These are phyloP conservation scores for Rhizomucor miehei DNA, from an alignment of 371 early-diverging fungal species.

Conservation along the genomic window DNA sequence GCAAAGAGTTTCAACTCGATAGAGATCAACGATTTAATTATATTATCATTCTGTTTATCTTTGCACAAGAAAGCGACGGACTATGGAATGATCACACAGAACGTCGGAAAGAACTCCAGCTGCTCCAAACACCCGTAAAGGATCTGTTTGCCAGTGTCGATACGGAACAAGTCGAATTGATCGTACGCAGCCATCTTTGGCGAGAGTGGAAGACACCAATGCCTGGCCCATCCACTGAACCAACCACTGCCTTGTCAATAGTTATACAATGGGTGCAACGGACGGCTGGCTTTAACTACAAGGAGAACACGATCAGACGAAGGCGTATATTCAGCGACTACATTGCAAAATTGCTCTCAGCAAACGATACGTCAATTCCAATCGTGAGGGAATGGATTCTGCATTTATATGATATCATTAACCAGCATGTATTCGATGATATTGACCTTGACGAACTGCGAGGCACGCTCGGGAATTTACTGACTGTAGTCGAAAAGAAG, in stretches of 20 bases:
- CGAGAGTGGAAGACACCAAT: background rate
- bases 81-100: constrained; percentile 5
- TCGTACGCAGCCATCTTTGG: background rate
- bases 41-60: constrained; percentile 8
- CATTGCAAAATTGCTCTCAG: too few relatives aligned
- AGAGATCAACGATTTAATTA: background rate
- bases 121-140: background rate
- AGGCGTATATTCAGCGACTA: constrained; percentile 7
- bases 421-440: background rate
- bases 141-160: background rate
- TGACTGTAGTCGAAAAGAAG: background rate
- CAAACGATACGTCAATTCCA: background rate
- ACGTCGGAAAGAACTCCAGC: background rate
- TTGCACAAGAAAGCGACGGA: constrained; percentile 3
- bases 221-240: background rate
- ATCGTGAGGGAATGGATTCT: background rate
- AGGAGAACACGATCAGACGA: background rate
- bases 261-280: background rate
- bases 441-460: constrained; percentile 5
- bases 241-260: background rate
- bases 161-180: background rate
- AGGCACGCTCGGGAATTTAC: background rate
- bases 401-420: constrained; percentile 4
- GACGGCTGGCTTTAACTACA: background rate
- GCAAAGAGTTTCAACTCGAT: background rate